These are phyloP conservation scores for Agroathelia rolfsii DNA, from an alignment of 1,284 basidiomycete species.

Conservation along the genomic window DNA sequence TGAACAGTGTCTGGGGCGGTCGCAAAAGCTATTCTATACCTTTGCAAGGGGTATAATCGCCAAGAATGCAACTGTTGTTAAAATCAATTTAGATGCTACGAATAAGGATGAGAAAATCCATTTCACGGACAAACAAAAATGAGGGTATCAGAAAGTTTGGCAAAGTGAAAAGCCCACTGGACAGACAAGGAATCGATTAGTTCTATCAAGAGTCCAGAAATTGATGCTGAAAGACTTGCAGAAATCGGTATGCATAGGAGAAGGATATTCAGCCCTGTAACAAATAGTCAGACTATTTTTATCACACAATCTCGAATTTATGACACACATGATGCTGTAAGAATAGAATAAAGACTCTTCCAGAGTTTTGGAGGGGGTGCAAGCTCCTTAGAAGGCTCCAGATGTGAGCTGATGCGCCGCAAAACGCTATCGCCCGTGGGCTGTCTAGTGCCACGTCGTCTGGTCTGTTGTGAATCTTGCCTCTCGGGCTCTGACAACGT, in stretches of 20 bases:
- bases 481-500: too few relatives aligned
- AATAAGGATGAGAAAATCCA: background rate
- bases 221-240: conserved; percentile 29
- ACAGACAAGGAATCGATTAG: conserved; percentile 6
- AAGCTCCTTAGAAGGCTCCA: conserved; percentile 25
- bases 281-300: conserved; percentile 7
- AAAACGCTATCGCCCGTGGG: too few relatives aligned
- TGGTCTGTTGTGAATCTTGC: too few relatives aligned
- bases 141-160: conserved; percentile 40
- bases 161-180: conserved; percentile 72
- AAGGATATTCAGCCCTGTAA: conserved; percentile 53
- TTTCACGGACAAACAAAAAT: conserved; percentile 59
- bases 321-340: conserved; percentile 42
- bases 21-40: conserved; percentile 23
- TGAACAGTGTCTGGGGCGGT: background rate
- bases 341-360: conserved; percentile 37
- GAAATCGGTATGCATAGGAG: conserved; percentile 61
- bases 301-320: background rate
- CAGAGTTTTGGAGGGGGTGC: conserved; percentile 31
- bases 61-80: conserved; percentile 50
- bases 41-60: conserved; percentile 71
- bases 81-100: conserved; percentile 5
- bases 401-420: too few relatives aligned
- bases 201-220: conserved; percentile 1
- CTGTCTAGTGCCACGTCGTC: too few relatives aligned